Evolutionary conservation across 2,329 filamentous ascomycete species (phyloP), one percentile per base, ranked within the genome.

Genomic region (Colletotrichum sp.): DNA sequence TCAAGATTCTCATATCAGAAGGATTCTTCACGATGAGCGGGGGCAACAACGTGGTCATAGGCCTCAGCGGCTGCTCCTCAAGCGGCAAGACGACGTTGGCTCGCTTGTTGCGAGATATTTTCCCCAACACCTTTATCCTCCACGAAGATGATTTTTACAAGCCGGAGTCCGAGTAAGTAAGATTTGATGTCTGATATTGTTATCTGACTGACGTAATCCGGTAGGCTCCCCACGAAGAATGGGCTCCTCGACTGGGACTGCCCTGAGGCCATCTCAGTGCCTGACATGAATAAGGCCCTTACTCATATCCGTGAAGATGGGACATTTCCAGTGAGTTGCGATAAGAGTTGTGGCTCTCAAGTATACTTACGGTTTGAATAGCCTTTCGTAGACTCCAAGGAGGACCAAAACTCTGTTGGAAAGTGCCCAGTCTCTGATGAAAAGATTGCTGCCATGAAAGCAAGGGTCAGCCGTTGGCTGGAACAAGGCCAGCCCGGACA

Each of bases 71-170:
- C 72, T 95, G 95, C 78, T 98, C 96, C 3, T 98, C 95, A 5
- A 96, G 95, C 80, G 97, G 97, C 76, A 99, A 99, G 88, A 99
- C 97, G 4, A 99, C 97, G 4, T 91, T 99, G 16, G 95, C 96
- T 24, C 92, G 96, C 4, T 89, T 98, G 15, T 89, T 99, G 21
- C 93, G 95, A 75, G 92, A 95, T 82, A 93, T 98, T 79, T 96
- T 98, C 81, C 93, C 93, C 10, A 88, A 90, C 79, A 90, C 92
- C 18, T 96, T 96, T 81, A 95, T 99, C 81, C 90, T 99, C 26
- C 97, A 99, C 84, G 93, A 98, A 83, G 97, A 99, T 87, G 97
- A 99, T 85, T 99, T 99, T 83, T 99, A 98, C 87, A 93, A 92
- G 78, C 89, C 94, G 1, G 96, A 99, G 82, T 86, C 90, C 34